Base-by-base conservation (phyloP, 805 yeast genomes). In the Suhomyces kilbournensis region DNA sequence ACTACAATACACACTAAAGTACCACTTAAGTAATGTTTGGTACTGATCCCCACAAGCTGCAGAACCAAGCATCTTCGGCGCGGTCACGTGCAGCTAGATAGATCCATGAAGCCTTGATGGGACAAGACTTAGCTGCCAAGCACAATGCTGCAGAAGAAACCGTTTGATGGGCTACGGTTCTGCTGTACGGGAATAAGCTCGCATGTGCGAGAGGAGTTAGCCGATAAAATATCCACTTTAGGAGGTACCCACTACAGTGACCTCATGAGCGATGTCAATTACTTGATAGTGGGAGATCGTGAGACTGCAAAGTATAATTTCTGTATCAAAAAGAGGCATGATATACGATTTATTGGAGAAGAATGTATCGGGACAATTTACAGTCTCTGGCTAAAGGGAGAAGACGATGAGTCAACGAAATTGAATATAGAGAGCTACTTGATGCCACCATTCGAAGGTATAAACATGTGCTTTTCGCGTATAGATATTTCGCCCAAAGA, bases 161-260 rank as follows among this genome's bases (percentile, higher is more conserved):
- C 86, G 14, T 72, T 84, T 53, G 59, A 65, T 12, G 82, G 79
- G 17, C 58, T 78, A 35, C 71, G 74, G 44, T 84, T 83, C 63
- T 83, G 87, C 56, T 80, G 84, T 49, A 84, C 90, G 4, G 80
- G 83, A 3, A 66, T 84, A 28, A 67, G 70, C 3, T 62, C 74
- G 8, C 63, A 67, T 2, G 62, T 68, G 32, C 73, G 82, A 56
- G 71, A 74, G 22, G 75, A 71, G 14, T 60, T 84, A 25, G 72
- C 77, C 2, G 63, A 68, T 8, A 77, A 77, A 60, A 75, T 86
- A 52, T 63, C 68, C 25, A 69, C 76, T 7, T 72, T 86, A 64
- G 93, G 92, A 7, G 92, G 91, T 1, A 61, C 59, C 8, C 80
- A 76, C 57, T 74, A 77, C 53, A 75, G 75, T 42, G 85, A 85